Evolutionary conservation across 139 green algal species (phyloP), one percentile per base, ranked within the genome.

Genomic region (Cymbomonas tetramitiformis): DNA sequence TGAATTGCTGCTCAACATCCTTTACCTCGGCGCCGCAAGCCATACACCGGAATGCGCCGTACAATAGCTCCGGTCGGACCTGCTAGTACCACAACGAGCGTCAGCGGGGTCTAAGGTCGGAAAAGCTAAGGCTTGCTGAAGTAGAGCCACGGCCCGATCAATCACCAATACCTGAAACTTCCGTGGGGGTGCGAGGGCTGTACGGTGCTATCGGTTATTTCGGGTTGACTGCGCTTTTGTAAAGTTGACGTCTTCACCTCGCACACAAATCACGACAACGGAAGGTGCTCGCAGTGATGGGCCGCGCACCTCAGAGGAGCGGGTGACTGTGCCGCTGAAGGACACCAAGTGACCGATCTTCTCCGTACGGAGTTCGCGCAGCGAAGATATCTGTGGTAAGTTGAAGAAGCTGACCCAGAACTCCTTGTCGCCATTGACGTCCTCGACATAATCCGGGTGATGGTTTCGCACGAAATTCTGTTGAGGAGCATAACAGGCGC

Each of bases 1-100:
- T 92, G 75, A 95, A 98, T 62, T 98, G 86, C 76, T 99, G 92
- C 69, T 95, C 78, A 24, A 99, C 80, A 40, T 85, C 71, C 5
- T 30, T 48, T 9, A 83, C 59, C 28, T 80, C 29, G 10, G 43
- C 71, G 43, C 65, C 64, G 69, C 91, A 98, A 26, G 85, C 67
- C 41, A 78, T 51, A 75, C 91, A 99, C 30, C 67, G 78, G 79
- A 97, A 99, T 15, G 83, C 75, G 24, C 75, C 92, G 31, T 81
- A 72, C 59, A 85, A 87, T 36, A 99, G 81, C 79, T 99, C 91
- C 9, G 92, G 84, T 12, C 81, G n/a, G n/a, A n/a, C n/a, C n/a
- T n/a, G n/a, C n/a, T n/a, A n/a, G n/a, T n/a, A n/a, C n/a, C n/a
- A n/a, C n/a, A n/a, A n/a, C n/a, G n/a, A n/a, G n/a, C n/a, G n/a